phyloP scores from a whole-genome alignment of 352 stramenopile species.

The Lagenidium sp. region DNA sequence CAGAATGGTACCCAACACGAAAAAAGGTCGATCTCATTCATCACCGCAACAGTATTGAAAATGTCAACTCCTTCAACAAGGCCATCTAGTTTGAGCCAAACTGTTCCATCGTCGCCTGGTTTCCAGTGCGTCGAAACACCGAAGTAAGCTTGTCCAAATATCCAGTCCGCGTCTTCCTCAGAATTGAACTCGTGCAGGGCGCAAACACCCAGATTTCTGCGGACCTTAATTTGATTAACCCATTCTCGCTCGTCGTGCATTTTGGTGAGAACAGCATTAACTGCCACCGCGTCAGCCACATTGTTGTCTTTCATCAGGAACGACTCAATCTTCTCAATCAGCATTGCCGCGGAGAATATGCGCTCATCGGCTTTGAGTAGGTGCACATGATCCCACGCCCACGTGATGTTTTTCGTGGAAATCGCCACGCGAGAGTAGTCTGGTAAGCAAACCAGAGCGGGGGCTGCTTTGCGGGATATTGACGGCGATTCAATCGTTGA shows the following conservation, averaged over 20 bases:
- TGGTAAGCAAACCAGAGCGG: slow-evolving; percentile 12
- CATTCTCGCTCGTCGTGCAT: slow-evolving; percentile 50
- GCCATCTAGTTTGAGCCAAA: slow-evolving; percentile 79
- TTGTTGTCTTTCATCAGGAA: slow-evolving; percentile 22
- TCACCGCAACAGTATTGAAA: slow-evolving; percentile 74
- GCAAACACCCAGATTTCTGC: slow-evolving; percentile 27
- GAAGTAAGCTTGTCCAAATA: slow-evolving; percentile 68
- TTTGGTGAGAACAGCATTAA: slow-evolving; percentile 19
- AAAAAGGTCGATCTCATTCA: slow-evolving; percentile 77
- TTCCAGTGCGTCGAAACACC: slow-evolving; percentile 79
- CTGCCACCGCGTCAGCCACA: background rate
- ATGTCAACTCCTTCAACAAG: slow-evolving; percentile 71
- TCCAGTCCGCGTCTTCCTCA: slow-evolving; percentile 56
- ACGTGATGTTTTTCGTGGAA: slow-evolving; percentile 29
- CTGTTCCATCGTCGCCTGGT: slow-evolving; percentile 49
- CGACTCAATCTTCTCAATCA: slow-evolving; percentile 61
- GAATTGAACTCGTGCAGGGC: slow-evolving; percentile 66
- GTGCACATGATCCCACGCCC: slow-evolving; percentile 67
- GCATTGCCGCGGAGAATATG: slow-evolving; percentile 53
- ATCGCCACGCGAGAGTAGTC: slow-evolving; percentile 54
- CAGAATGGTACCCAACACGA: slow-evolving; percentile 69
- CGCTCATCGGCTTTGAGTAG: slow-evolving; percentile 59
- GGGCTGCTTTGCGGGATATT: too few species aligned
- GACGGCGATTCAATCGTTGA: too few species aligned
- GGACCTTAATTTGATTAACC: slow-evolving; percentile 45